These are phyloP conservation scores for Fusarium zealandicum DNA, from an alignment of 2,329 filamentous ascomycete species.

Conservation along the genomic window DNA sequence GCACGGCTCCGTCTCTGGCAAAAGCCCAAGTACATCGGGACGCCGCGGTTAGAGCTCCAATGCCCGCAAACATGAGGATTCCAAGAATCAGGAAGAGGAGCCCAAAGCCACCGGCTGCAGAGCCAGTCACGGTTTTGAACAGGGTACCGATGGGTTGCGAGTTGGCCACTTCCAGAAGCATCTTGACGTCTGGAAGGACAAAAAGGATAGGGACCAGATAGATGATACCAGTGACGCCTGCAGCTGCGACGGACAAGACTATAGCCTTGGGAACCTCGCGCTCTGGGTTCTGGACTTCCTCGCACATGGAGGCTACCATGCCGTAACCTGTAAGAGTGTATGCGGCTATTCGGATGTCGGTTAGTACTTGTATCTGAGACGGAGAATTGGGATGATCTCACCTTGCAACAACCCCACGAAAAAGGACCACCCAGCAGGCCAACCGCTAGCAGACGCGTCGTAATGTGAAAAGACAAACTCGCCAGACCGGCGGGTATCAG, in stretches of 20 bases:
- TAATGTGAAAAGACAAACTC: conserved; percentile 73
- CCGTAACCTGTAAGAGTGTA: conserved; percentile 57
- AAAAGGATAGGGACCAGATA: conserved; percentile 80
- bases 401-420: conserved; percentile 61
- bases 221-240: conserved; percentile 66
- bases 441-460: conserved; percentile 72
- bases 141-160: conserved; percentile 78
- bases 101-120: conserved; percentile 75
- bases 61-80: conserved; percentile 78
- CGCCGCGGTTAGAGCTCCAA: conserved; percentile 76
- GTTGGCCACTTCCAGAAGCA: conserved; percentile 70
- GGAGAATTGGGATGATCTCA: conserved; percentile 44
- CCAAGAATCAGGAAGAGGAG: conserved; percentile 78
- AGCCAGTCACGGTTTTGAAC: conserved; percentile 79
- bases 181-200: conserved; percentile 71
- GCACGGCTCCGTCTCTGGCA: conserved; percentile 77
- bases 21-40: conserved; percentile 80
- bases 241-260: conserved; percentile 70
- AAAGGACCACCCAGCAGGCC: conserved; percentile 71
- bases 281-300: conserved; percentile 67
- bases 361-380: conserved; percentile 6
- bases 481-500: conserved; percentile 68
- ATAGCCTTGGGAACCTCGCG: conserved; percentile 72
- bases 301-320: conserved; percentile 62
- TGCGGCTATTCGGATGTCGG: conserved; percentile 41